A percentile compares a stretch with the other conserved stretches of the same genome.
phyloP scores from a whole-genome alignment of 2,329 filamentous ascomycete species.

The Dryadomyces quercus-mongolicae region DNA sequence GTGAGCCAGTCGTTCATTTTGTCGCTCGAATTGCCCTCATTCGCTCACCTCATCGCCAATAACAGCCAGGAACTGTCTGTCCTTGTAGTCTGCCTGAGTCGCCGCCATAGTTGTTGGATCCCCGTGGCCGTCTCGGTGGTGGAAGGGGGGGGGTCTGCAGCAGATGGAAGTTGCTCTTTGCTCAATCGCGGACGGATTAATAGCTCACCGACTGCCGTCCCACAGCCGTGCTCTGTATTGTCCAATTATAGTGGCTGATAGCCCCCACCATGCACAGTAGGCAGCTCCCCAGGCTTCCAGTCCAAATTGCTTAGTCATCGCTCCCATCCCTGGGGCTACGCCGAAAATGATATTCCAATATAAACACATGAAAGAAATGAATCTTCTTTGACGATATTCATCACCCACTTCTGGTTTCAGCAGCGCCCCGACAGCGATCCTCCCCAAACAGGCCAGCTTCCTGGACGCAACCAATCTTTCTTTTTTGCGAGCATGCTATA shows the following conservation, averaged over 20 bases:
- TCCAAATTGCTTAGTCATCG: no score
- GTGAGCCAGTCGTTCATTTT: background rate
- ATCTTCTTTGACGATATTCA: no score
- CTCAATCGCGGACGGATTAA: background rate
- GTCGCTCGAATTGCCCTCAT: background rate
- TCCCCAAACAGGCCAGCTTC: no score
- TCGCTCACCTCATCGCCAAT: slow-evolving; percentile 81
- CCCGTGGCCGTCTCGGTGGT: background rate
- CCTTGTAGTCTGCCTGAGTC: slow-evolving; percentile 52
- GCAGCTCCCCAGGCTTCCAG: no score
- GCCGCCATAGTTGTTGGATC: slow-evolving; percentile 1
- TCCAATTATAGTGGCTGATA: background rate
- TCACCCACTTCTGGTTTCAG: no score
- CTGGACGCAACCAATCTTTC: no score
- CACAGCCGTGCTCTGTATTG: background rate
- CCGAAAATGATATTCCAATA: no score
- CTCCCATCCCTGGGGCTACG: no score
- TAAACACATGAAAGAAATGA: no score
- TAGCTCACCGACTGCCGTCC: slow-evolving; percentile 1
- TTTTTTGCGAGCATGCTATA: no score
- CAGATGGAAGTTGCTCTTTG: background rate
- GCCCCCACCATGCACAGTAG: background rate
- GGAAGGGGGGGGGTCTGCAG: background rate
- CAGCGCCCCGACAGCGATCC: no score
- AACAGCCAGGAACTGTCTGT: slow-evolving; percentile 91